Evolutionary conservation across 306 rosid genomes (phyloP).

Genomic region (Coriaria nepalensis): DNA sequence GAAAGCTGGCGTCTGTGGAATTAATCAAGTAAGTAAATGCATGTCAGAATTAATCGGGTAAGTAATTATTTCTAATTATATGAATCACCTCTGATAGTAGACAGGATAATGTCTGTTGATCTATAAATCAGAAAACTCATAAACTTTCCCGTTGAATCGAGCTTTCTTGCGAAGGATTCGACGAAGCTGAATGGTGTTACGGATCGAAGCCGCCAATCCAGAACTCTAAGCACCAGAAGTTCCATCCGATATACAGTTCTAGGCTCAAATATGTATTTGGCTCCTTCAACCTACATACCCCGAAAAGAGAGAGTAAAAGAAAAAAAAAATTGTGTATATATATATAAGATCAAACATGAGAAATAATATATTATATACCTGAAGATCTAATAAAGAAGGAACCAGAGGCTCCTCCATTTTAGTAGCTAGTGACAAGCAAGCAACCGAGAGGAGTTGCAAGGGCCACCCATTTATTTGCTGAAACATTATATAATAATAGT

Average conservation of each 20-base stretch:
- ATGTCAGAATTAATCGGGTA: neutral
- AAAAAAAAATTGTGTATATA: too few relatives aligned
- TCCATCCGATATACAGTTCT: constrained; percentile 85
- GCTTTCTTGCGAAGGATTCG: constrained; percentile 72
- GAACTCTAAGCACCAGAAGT: constrained; percentile 61
- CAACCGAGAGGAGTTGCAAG: constrained; percentile 75
- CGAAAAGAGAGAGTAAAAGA: too few relatives aligned
- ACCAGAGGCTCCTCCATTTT: constrained; percentile 91
- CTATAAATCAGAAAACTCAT: constrained; percentile 54
- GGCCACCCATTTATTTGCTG: constrained; percentile 87
- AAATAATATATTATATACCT: constrained; percentile 29
- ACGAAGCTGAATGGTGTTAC: constrained; percentile 82
- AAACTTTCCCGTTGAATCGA: constrained; percentile 53
- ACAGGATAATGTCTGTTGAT: constrained; percentile 63
- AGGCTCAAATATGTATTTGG: constrained; percentile 69
- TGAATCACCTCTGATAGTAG: constrained; percentile 55
- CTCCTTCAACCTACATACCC: constrained; percentile 52
- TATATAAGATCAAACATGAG: too few relatives aligned
- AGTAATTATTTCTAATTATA: neutral
- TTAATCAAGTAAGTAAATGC: constrained; percentile 1
- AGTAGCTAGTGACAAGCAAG: constrained; percentile 91
- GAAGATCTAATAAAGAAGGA: constrained; percentile 76
- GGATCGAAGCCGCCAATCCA: constrained; percentile 97
- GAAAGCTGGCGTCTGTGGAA: constrained; percentile 63
- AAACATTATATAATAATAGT: neutral